Conservation (phyloP, 257 asterid genomes). For the Oldenlandia corymbosa region DNA sequence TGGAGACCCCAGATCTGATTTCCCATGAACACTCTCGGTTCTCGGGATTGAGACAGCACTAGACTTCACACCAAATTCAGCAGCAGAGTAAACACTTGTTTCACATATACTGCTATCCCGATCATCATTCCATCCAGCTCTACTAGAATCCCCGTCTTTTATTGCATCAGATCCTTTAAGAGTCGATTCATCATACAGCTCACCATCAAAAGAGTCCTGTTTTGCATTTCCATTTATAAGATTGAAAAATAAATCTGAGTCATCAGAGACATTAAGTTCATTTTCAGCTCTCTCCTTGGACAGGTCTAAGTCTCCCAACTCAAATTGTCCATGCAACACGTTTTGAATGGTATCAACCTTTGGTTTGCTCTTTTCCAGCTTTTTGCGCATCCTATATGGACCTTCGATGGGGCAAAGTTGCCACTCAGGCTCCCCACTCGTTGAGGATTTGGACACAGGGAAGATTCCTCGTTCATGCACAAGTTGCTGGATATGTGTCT, state of each 20-base stretch:
- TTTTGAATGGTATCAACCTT: constrained; percentile 70
- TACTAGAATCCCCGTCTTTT: constrained; percentile 62
- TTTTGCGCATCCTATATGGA: constrained; percentile 95
- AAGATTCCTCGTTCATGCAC: constrained; percentile 95
- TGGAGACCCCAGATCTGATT: constrained; percentile 77
- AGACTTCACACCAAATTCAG: constrained; percentile 75
- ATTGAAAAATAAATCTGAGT: constrained; percentile 54
- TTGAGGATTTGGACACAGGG: constrained; percentile 54
- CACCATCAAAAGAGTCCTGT: constrained; percentile 53
- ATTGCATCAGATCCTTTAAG: constrained; percentile 69
- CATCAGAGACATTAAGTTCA: constrained; percentile 50
- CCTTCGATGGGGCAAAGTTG: constrained; percentile 99
- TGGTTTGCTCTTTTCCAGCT: constrained; percentile 75
- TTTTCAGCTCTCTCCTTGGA: constrained; percentile 62
- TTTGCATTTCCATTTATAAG: constrained; percentile 51
- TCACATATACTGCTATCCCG: constrained; percentile 81
- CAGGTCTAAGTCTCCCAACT: constrained; percentile 54
- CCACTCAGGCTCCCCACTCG: constrained; percentile 70
- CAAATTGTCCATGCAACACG: constrained; percentile 59
- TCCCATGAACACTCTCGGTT: constrained; percentile 67
- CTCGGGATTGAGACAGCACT: constrained; percentile 63
- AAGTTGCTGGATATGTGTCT: constrained; percentile 87
- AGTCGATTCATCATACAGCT: constrained; percentile 59
- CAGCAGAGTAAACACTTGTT: constrained; percentile 86
- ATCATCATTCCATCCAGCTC: constrained; percentile 88